Conservation (phyloP, 768 basidiomycete species). For the Mrakia blollopis region DNA sequence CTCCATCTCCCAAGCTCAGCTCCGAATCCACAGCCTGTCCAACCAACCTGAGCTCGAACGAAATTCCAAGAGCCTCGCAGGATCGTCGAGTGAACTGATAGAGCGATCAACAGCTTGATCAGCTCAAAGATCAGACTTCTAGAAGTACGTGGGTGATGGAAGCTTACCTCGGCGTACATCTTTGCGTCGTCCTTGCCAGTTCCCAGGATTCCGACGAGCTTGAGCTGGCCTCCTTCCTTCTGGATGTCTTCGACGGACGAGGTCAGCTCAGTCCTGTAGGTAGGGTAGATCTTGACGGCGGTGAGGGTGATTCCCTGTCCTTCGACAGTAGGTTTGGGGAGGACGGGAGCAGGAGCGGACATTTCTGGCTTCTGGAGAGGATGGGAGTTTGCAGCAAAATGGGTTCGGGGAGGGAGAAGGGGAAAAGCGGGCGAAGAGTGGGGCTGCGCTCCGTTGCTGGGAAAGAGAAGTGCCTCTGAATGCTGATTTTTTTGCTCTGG, state of each 20-base stretch:
- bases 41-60: constrained; percentile 70
- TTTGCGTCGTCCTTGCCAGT: constrained; percentile 52
- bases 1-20: constrained; percentile 55
- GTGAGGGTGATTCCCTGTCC: constrained; percentile 27
- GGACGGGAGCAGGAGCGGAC: constrained; percentile 4
- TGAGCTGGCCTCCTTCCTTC: constrained; percentile 20
- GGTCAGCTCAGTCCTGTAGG: constrained; percentile 30
- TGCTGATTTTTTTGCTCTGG: no score
- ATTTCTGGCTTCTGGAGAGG: not conserved
- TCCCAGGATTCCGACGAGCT: constrained; percentile 84
- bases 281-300: constrained; percentile 32
- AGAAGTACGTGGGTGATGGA: no score
- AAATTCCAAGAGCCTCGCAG: constrained; percentile 80
- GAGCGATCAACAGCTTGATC: not conserved
- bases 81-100: constrained; percentile 77
- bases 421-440: not conserved
- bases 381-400: not conserved
- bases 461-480: no score
- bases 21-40: constrained; percentile 48
- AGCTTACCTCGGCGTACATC: constrained; percentile 47
- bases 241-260: constrained; percentile 14
- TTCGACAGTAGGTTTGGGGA: constrained; percentile 5
- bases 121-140: not conserved
- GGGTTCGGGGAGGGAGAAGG: not conserved
- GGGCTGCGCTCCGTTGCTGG: not conserved